Base-by-base conservation (phyloP, 805 yeast species). In the Teunomyces kruisii region DNA sequence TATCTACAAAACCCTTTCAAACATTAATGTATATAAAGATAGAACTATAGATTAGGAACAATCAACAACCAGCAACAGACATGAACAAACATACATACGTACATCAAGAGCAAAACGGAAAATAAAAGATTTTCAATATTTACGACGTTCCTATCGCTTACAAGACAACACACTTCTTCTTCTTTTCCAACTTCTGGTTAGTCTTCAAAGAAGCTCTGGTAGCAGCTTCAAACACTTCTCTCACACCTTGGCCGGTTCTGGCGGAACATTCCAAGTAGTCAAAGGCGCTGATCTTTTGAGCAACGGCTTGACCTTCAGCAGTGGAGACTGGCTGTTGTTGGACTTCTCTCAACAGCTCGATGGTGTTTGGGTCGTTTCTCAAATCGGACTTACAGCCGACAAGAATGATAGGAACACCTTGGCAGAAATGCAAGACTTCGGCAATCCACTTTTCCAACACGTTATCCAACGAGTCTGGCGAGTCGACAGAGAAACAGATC, bases 381-480 rank as follows among this genome's bases (percentile, higher is more conserved):
- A 54, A 53, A 42, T 68, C 73, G n/a, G 62, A 58, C 50, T 67
- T 66, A 36, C 72, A 60, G 0, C 74, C 76, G 29, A 69, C 64
- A 44, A 70, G 56, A 42, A 68, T 53, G 45, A 57, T 62, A 2
- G 64, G 59, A n/a, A 64, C 68, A 43, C 61, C 59, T 13, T 65
- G 68, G 50, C 75, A 70, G 56, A 69, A 63, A 37, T 57, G 61
- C 49, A 62, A 61, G 15, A 70, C 63, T 51, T 71, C 76, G 12
- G 75, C 72, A n/a, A 69, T 57, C 76, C 76, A 71, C 50, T 70
- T 61, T 38, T 67, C 74, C 47, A 52, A 53, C 14, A 70, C 65
- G 45, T 62, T 65, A 40, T 59, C 64, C 48, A 67, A 61, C 2
- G 71, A 57, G 42, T 59, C 61, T 12, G 62, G 55, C n/a, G 62